Conservation (phyloP, 441 rosid species). For the Pelargonium australe region DNA sequence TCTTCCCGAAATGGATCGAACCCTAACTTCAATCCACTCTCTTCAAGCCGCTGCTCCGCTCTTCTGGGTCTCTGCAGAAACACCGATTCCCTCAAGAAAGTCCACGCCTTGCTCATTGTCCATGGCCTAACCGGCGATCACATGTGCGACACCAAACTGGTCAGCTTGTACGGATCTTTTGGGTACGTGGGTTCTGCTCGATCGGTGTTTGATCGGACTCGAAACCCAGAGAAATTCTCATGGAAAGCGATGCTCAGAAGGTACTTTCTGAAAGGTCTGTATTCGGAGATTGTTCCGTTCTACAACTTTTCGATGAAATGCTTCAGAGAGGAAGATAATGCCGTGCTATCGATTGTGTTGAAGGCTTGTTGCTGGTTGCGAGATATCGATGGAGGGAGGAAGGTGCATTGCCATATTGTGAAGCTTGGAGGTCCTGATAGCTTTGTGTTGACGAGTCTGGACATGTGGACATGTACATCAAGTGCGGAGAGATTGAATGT, state of each 20-base stretch:
- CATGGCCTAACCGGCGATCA: slow-evolving; percentile 41
- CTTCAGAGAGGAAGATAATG: slow-evolving; percentile 29
- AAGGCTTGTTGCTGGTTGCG: slow-evolving; percentile 51
- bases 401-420: slow-evolving; percentile 41
- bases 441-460: slow-evolving; percentile 48
- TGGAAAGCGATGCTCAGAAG: slow-evolving; percentile 53
- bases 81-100: slow-evolving; percentile 34
- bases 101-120: slow-evolving; percentile 39
- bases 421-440: slow-evolving; percentile 38
- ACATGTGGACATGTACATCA: slow-evolving; percentile 55
- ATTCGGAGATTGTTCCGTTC: slow-evolving; percentile 27
- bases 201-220: slow-evolving; percentile 29
- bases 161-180: slow-evolving; percentile 54
- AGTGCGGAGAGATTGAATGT: slow-evolving; percentile 37
- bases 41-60: slow-evolving; percentile 30
- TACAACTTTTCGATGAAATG: slow-evolving; percentile 26
- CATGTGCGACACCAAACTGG: slow-evolving; percentile 48
- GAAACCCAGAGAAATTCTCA: slow-evolving; percentile 48
- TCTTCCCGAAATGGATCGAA: too few species aligned
- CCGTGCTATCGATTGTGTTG: slow-evolving; percentile 43
- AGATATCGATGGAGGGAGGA: slow-evolving; percentile 38
- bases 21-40: slow-evolving; percentile 23
- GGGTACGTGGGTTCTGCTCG: slow-evolving; percentile 27
- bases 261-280: slow-evolving; percentile 34
- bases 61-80: slow-evolving; percentile 43